Base-by-base conservation (phyloP, 305 asterid genomes). In the Plantago coronopus region DNA sequence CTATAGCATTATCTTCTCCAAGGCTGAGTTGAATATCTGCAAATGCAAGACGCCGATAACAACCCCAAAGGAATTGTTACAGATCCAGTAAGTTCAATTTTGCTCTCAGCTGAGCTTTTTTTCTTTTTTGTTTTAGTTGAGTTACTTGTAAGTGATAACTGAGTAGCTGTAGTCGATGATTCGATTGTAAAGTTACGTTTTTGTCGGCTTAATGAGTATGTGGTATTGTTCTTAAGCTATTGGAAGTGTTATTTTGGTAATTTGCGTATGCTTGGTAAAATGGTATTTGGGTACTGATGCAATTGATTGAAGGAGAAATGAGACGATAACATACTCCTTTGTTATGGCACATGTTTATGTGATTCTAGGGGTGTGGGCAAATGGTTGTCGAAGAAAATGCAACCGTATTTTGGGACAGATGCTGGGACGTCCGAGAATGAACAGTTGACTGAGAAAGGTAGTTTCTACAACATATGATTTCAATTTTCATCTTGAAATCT, bases 351-450 rank as follows among this genome's bases (percentile, higher is more conserved):
- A 47, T 48, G 54, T 38, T 42, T 47, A 53, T 74, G 61, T 63
- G 25, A 27, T 54, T 73, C 23, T 55, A 91, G 98, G 79, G 96
- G 96, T 23, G 82, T 91, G 13, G 98, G 98, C 43, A 86, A 91
- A 80, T 91, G 96, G 96, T 83, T 84, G 59, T 69, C 88, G 86
- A 88, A 80, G 86, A 85, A 77, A 73, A 75, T 84, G 93, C 81
- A 81, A 83, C 91, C 74, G 10, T 81, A 76, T 72, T 91, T 91
- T 59, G 69, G 67, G 54, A 51, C 71, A 2, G 88, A 78, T 57
- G 73, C 82, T 19, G 77, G 62, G 59, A 65, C 69, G 66, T 72
- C 80, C n/a, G 86, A 74, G 50, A 73, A 50, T n/a, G 85, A 79
- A 2, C 77, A 75, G 55, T 42, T 74, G 63, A 27, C 73, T 34